Conservation (phyloP, 1,284 basidiomycete species). For the Austroboletus niveus region DNA sequence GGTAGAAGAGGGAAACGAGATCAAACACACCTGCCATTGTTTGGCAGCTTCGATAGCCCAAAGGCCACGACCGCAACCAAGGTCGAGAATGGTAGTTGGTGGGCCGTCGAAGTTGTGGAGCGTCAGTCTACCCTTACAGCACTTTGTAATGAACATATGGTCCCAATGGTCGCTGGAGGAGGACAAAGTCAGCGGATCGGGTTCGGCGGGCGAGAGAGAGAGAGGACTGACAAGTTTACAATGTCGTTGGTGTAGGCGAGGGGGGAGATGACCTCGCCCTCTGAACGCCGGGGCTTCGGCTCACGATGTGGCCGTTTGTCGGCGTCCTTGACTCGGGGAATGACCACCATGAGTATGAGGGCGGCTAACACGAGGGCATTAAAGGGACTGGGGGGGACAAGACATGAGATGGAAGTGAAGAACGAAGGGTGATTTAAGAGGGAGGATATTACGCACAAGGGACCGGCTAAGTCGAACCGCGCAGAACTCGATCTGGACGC, state of each 20-base stretch:
- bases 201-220: background rate
- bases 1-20: slow-evolving; percentile 3
- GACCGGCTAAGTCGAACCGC: slow-evolving; percentile 5
- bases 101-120: slow-evolving; percentile 51
- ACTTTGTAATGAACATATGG: slow-evolving; percentile 54
- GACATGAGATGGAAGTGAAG: background rate
- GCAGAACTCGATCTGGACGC: background rate
- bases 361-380: slow-evolving; percentile 22
- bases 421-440: slow-evolving; percentile 7
- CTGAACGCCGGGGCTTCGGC: slow-evolving; percentile 41
- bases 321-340: slow-evolving; percentile 43
- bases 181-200: background rate
- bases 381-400: slow-evolving; percentile 13
- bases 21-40: slow-evolving; percentile 54
- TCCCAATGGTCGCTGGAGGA: slow-evolving; percentile 63
- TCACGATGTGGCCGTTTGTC: slow-evolving; percentile 43
- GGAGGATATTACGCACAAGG: slow-evolving; percentile 19
- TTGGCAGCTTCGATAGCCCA: slow-evolving; percentile 69
- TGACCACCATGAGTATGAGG: slow-evolving; percentile 29
- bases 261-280: slow-evolving; percentile 54
- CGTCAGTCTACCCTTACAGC: slow-evolving; percentile 45
- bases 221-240: slow-evolving; percentile 49
- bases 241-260: slow-evolving; percentile 47
- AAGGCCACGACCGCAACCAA: slow-evolving; percentile 80
- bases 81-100: slow-evolving; percentile 58